Conservation (phyloP, 768 basidiomycete genomes). For the Tricholoma saponaceum region DNA sequence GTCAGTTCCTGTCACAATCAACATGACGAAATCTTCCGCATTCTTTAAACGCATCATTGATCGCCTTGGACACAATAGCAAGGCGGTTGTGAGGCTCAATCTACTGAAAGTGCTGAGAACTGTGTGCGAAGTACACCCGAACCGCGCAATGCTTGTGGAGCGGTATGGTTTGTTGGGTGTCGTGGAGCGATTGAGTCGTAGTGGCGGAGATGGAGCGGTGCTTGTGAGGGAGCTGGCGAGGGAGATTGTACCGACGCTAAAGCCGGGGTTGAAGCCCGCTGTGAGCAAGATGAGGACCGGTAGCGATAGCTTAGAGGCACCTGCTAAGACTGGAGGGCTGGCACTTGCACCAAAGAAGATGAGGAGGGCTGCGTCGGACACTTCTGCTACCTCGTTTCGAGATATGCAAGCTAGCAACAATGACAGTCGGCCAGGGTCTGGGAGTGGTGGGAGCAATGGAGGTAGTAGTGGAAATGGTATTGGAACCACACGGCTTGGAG, state of each 20-base stretch:
- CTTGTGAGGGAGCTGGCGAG: constrained; percentile 86
- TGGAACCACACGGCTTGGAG: constrained; percentile 24
- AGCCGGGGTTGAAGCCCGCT: constrained; percentile 63
- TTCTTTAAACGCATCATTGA: constrained; percentile 91
- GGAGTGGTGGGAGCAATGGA: constrained; percentile 15
- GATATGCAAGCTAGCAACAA: constrained; percentile 4
- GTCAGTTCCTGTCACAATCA: constrained; percentile 69
- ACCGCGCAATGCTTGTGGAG: constrained; percentile 76
- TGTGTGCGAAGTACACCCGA: constrained; percentile 88
- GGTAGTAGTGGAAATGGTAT: constrained; percentile 3
- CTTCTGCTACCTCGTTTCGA: constrained; percentile 32
- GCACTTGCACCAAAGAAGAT: constrained; percentile 58
- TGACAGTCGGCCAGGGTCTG: constrained; percentile 11
- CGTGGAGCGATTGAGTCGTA: constrained; percentile 74
- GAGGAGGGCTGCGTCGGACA: constrained; percentile 70
- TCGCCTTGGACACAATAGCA: constrained; percentile 61
- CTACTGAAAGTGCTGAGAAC: constrained; percentile 80
- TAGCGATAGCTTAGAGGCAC: constrained; percentile 16
- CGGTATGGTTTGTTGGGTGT: constrained; percentile 77
- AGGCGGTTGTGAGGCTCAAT: constrained; percentile 88
- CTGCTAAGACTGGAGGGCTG: constrained; percentile 19
- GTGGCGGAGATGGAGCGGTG: constrained; percentile 78
- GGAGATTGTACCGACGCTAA: constrained; percentile 77
- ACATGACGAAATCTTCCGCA: constrained; percentile 68
- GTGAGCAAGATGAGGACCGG: constrained; percentile 21